These are phyloP conservation scores for Sclerotinia minor DNA, from an alignment of 2,329 filamentous ascomycete genomes.

Conservation along the genomic window DNA sequence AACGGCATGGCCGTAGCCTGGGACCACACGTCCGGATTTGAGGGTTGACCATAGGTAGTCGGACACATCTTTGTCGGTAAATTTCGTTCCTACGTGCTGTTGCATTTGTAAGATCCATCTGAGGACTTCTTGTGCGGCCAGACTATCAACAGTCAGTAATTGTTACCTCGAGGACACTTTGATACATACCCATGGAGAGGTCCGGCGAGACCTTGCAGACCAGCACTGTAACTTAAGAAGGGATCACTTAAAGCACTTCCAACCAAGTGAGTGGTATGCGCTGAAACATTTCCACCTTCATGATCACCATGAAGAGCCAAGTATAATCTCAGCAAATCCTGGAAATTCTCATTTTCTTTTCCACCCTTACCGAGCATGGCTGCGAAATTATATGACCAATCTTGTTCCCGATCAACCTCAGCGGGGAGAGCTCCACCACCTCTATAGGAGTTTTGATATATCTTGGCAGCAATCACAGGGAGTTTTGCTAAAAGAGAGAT, in stretches of 20 bases:
- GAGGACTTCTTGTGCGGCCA: constrained; percentile 95
- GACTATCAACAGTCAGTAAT: constrained; percentile 47
- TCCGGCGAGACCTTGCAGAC: constrained; percentile 92
- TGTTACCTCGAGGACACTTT: not conserved
- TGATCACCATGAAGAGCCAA: constrained; percentile 96
- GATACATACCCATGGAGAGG: constrained; percentile 71
- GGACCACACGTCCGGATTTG: constrained; percentile 87
- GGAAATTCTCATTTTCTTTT: constrained; percentile 87
- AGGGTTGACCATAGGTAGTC: constrained; percentile 91
- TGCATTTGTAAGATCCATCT: constrained; percentile 98
- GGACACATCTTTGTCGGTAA: constrained; percentile 78
- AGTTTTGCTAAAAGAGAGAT: constrained; percentile 95
- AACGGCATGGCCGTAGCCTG: constrained; percentile 93
- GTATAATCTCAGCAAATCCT: constrained; percentile 91
- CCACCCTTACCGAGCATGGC: constrained; percentile 91
- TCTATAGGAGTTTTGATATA: constrained; percentile 88
- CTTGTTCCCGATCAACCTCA: constrained; percentile 77
- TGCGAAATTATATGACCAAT: constrained; percentile 99
- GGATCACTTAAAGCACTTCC: constrained; percentile 92
- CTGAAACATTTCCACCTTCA: constrained; percentile 96
- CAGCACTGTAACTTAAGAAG: constrained; percentile 93
- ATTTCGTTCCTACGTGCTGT: constrained; percentile 74
- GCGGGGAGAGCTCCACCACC: constrained; percentile 75
- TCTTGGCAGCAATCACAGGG: constrained; percentile 93
- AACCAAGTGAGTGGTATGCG: constrained; percentile 91